phyloP scores from a whole-genome alignment of 192 early-diverging fungal species.

The Coemansia sp. region DNA sequence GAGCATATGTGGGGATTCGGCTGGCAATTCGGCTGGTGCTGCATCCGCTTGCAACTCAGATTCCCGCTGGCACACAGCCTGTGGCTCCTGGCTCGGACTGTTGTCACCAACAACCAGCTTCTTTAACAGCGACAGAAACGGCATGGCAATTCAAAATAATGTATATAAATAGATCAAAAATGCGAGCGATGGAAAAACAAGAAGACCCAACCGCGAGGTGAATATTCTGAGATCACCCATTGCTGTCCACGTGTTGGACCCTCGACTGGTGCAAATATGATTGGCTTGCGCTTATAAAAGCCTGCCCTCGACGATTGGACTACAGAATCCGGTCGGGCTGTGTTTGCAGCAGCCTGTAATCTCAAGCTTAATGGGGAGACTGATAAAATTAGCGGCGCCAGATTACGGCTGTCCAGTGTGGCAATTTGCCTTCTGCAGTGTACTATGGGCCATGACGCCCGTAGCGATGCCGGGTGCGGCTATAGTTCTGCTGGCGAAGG shows the following conservation, averaged over 20 bases:
- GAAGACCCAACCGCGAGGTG: background rate
- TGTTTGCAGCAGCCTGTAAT: background rate
- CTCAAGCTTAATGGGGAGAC: background rate
- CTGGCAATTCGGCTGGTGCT: slow-evolving; percentile 1
- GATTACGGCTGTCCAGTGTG: background rate
- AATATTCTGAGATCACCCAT: background rate
- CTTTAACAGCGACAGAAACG: slow-evolving; percentile 24
- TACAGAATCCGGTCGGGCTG: background rate
- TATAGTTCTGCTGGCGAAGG: slow-evolving; percentile 38
- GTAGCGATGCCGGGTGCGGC: slow-evolving; percentile 12
- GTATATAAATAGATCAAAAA: background rate
- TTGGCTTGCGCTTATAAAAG: background rate
- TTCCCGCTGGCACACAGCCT: background rate
- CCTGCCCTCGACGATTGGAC: background rate
- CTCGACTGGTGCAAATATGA: background rate
- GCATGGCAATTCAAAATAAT: slow-evolving; percentile 6
- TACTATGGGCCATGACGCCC: slow-evolving; percentile 25
- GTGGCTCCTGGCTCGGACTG: background rate
- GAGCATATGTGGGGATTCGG: background rate
- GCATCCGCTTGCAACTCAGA: slow-evolving; percentile 6
- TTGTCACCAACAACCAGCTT: slow-evolving; percentile 9
- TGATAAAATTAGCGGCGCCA: background rate
- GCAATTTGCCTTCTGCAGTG: background rate
- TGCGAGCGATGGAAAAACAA: background rate
- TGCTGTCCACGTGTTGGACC: background rate